These are phyloP conservation scores for Globisporangium paroecandrum DNA, from an alignment of 352 stramenopile species.

Conservation along the genomic window DNA sequence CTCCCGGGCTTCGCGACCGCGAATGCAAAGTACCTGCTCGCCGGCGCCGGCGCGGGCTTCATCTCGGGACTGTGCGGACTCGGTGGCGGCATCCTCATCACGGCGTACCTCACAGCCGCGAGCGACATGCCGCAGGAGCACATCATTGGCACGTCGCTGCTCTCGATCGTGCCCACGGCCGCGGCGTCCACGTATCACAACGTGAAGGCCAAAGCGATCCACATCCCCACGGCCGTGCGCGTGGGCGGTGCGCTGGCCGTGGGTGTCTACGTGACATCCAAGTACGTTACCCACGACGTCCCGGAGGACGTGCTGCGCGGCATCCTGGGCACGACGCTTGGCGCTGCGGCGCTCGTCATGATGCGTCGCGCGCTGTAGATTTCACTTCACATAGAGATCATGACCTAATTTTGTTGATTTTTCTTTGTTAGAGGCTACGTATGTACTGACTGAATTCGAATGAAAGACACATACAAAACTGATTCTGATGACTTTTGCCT, in stretches of 20 bases:
- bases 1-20: constrained; percentile 39
- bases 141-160: constrained; percentile 82
- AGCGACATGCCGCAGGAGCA: constrained; percentile 83
- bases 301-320: constrained; percentile 69
- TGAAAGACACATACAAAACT: constrained; percentile 16
- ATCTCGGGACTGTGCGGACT: constrained; percentile 82
- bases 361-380: constrained; percentile 67
- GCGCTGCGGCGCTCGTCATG: constrained; percentile 73
- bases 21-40: constrained; percentile 78
- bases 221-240: constrained; percentile 63
- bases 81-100: constrained; percentile 84
- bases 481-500: neutral
- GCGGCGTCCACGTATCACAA: constrained; percentile 82
- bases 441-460: neutral
- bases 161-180: constrained; percentile 79
- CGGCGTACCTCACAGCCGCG: constrained; percentile 76
- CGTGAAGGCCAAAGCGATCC: constrained; percentile 71
- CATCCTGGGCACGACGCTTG: constrained; percentile 69
- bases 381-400: constrained; percentile 8
- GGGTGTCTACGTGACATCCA: constrained; percentile 75
- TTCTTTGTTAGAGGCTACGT: neutral
- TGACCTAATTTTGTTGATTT: neutral
- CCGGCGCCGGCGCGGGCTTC: constrained; percentile 70
- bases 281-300: constrained; percentile 79
- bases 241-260: constrained; percentile 62